Conservation (phyloP, 495 filamentous ascomycete species). For the Hypoxylon subgilvum region DNA sequence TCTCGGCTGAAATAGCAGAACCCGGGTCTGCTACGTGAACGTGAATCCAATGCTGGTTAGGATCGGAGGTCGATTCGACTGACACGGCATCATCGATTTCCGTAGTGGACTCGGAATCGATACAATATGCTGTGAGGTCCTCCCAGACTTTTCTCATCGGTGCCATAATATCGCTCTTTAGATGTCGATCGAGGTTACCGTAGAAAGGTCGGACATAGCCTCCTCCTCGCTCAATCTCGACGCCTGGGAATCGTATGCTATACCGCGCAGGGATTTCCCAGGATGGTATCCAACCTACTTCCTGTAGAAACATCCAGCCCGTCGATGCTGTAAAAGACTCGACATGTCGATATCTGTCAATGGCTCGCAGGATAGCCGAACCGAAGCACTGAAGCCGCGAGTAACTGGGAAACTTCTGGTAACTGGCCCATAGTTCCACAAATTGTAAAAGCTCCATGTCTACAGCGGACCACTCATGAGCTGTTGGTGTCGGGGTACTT, state of each 20-base stretch:
- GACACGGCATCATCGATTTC: slow-evolving; percentile 94
- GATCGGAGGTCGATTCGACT: slow-evolving; percentile 64
- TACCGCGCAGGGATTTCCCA: slow-evolving; percentile 79
- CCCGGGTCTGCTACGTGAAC: slow-evolving; percentile 93
- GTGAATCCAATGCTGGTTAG: slow-evolving; percentile 79
- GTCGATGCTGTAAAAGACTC: slow-evolving; percentile 58
- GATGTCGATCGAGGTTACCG: slow-evolving; percentile 36
- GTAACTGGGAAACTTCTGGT: slow-evolving; percentile 52
- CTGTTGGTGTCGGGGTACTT: slow-evolving; percentile 29
- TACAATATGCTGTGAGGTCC: slow-evolving; percentile 75
- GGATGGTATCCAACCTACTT: slow-evolving; percentile 79
- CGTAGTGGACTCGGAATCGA: slow-evolving; percentile 71
- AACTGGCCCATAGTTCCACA: slow-evolving; percentile 70
- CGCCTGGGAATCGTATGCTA: slow-evolving; percentile 61
- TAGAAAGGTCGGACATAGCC: slow-evolving; percentile 41
- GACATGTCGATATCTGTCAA: slow-evolving; percentile 69
- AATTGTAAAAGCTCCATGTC: slow-evolving; percentile 71
- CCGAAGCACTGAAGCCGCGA: slow-evolving; percentile 65
- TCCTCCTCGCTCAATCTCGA: slow-evolving; percentile 51
- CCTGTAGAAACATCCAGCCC: slow-evolving; percentile 77
- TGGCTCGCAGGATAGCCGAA: slow-evolving; percentile 73
- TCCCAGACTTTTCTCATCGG: slow-evolving; percentile 73
- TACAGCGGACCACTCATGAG: slow-evolving; percentile 47
- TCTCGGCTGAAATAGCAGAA: slow-evolving; percentile 70
- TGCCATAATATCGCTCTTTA: slow-evolving; percentile 55